These are phyloP conservation scores for Chimonanthus salicifolius DNA, from an alignment of 164 flowering plant species.

Conservation along the genomic window DNA sequence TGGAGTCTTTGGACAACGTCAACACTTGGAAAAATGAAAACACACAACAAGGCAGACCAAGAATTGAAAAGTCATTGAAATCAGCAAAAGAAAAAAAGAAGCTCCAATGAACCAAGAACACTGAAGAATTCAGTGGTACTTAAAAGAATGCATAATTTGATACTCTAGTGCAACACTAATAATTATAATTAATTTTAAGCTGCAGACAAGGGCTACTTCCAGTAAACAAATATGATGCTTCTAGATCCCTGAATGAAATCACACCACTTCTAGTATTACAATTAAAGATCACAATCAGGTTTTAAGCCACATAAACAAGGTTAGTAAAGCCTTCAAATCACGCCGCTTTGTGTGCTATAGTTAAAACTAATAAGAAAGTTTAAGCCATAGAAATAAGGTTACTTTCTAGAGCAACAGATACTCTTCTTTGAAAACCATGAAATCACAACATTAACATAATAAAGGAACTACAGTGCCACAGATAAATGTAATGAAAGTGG, in stretches of 20 bases:
- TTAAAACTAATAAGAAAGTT: no score
- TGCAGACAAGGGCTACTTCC: background rate
- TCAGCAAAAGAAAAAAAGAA: no score
- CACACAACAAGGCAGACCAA: background rate
- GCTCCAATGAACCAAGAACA: no score
- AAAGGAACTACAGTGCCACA: background rate
- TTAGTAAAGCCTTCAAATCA: no score
- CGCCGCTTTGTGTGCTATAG: no score
- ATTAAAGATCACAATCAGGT: background rate
- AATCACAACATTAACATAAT: background rate
- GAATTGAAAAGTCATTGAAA: no score
- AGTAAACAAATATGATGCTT: no score
- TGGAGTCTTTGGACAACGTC: background rate
- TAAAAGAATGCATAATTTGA: background rate
- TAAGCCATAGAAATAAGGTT: no score
- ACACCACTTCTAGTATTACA: background rate
- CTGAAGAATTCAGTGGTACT: background rate
- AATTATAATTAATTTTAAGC: background rate
- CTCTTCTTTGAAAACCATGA: background rate
- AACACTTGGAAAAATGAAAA: background rate
- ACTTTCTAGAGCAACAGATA: background rate
- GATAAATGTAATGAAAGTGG: background rate
- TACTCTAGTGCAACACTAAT: background rate
- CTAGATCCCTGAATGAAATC: no score
- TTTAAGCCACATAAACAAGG: no score